A percentile compares a stretch with the other conserved stretches of the same genome.
phyloP scores from a whole-genome alignment of 352 stramenopile species.

The Phytophthora palmivora region DNA sequence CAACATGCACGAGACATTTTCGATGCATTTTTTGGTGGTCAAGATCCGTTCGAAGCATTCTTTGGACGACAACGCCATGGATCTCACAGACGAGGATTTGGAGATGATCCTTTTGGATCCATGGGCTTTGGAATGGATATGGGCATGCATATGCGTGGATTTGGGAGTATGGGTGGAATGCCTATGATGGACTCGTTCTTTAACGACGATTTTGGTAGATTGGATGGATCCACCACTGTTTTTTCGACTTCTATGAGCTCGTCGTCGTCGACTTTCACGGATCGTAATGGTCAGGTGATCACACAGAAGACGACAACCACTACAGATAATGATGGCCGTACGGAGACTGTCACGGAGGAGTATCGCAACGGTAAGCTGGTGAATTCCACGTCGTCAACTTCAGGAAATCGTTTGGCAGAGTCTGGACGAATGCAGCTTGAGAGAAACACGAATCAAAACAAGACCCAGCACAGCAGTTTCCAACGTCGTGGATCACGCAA shows the following conservation, averaged over 20 bases:
- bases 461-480: conserved; percentile 4
- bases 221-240: conserved; percentile 12
- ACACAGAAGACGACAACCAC: conserved; percentile 82
- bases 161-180: conserved; percentile 44
- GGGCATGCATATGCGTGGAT: conserved; percentile 35
- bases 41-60: conserved; percentile 66
- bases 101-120: conserved; percentile 39
- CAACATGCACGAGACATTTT: conserved; percentile 79
- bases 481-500: conserved; percentile 25
- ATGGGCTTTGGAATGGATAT: conserved; percentile 47
- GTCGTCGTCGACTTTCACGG: conserved; percentile 72
- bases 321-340: conserved; percentile 50
- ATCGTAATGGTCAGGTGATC: conserved; percentile 75
- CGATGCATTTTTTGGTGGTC: conserved; percentile 69
- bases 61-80: conserved; percentile 39
- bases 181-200: conserved; percentile 64
- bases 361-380: conserved; percentile 73
- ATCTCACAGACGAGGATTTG: conserved; percentile 24
- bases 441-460: conserved; percentile 5
- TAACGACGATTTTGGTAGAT: conserved; percentile 37
- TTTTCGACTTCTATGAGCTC: conserved; percentile 59
- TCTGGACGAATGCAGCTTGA: conserved; percentile 75
- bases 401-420: conserved; percentile 50
- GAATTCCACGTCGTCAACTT: conserved; percentile 49
- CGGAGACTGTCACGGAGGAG: conserved; percentile 73